These are phyloP conservation scores for Linum tenue DNA, from an alignment of 345 rosid genomes.

Conservation along the genomic window DNA sequence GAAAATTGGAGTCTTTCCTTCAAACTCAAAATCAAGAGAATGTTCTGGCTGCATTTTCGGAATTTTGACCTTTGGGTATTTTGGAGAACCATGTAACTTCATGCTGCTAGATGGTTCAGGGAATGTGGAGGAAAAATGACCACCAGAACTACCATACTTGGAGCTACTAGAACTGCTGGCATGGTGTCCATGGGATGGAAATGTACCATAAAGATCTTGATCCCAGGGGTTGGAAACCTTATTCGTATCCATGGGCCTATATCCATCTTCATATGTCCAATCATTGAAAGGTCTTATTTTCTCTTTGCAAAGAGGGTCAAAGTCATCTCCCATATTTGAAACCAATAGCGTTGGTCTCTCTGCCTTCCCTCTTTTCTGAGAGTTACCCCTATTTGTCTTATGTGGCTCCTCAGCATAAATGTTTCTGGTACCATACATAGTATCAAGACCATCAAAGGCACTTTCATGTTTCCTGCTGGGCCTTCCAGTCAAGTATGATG, in stretches of 20 bases:
- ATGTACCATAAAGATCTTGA: constrained; percentile 17
- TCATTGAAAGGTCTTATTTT: constrained; percentile 12
- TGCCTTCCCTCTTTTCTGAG: constrained; percentile 13
- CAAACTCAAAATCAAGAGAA: constrained; percentile 14
- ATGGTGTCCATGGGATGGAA: constrained; percentile 16
- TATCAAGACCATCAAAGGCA: constrained; percentile 23
- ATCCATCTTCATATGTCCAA: constrained; percentile 33
- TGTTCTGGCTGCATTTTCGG: constrained; percentile 24
- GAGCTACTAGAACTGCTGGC: constrained; percentile 11
- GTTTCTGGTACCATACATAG: constrained; percentile 11
- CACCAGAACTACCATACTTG: constrained; percentile 10
- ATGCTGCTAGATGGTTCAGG: constrained; percentile 16
- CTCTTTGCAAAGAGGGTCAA: constrained; percentile 23
- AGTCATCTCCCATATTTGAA: constrained; percentile 18
- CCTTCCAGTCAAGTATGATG: constrained; percentile 21
- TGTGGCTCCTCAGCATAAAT: constrained; percentile 20
- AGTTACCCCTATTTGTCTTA: constrained; percentile 15
- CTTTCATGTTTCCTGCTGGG: constrained; percentile 20
- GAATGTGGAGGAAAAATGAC: constrained; percentile 16
- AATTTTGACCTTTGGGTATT: constrained; percentile 26
- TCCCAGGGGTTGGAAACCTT: constrained; percentile 18
- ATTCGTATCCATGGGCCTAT: constrained; percentile 20
- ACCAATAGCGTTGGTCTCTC: constrained; percentile 23
- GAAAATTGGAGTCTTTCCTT: constrained; percentile 16
- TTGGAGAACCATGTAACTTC: constrained; percentile 16